A percentile compares a stretch with the other conserved stretches of the same genome.
Evolutionary conservation across 768 basidiomycete genomes (phyloP).

Genomic region (Calvatia gigantea): DNA sequence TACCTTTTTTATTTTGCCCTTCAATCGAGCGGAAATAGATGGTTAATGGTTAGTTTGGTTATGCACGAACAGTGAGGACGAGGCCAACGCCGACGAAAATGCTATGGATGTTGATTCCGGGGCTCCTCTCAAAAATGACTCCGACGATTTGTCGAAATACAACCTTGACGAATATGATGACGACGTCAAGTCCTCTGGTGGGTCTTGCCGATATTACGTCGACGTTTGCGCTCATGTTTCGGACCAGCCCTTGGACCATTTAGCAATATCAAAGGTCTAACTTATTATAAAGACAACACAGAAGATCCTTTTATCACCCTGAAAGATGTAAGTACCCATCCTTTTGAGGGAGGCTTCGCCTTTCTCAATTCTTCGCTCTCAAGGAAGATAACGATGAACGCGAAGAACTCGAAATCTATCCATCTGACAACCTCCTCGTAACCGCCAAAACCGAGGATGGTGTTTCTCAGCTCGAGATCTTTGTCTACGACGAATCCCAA

Average conservation of each 20-base stretch:
- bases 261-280: slow-evolving; percentile 92
- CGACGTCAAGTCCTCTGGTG: slow-evolving; percentile 45
- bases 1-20: slow-evolving; percentile 5
- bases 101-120: slow-evolving; percentile 61
- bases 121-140: slow-evolving; percentile 28
- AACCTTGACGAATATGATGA: slow-evolving; percentile 92
- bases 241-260: slow-evolving; percentile 75
- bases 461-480: slow-evolving; percentile 91
- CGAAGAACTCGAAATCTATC: slow-evolving; percentile 83
- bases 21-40: slow-evolving; percentile 4
- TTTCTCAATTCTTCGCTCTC: slow-evolving; percentile 16
- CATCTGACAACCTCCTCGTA: slow-evolving; percentile 90
- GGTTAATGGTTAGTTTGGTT: slow-evolving; percentile 18
- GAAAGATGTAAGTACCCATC: slow-evolving; percentile 67
- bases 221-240: slow-evolving; percentile 1
- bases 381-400: slow-evolving; percentile 79
- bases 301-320: slow-evolving; percentile 97
- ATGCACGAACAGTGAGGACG: slow-evolving; percentile 28
- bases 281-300: slow-evolving; percentile 85
- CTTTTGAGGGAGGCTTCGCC: background rate
- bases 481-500: slow-evolving; percentile 90
- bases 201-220: slow-evolving; percentile 14
- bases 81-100: slow-evolving; percentile 58
- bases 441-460: slow-evolving; percentile 96
- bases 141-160: slow-evolving; percentile 80